phyloP scores from a whole-genome alignment of 2,329 filamentous ascomycete genomes.

The Byssoonygena ceratinophila region DNA sequence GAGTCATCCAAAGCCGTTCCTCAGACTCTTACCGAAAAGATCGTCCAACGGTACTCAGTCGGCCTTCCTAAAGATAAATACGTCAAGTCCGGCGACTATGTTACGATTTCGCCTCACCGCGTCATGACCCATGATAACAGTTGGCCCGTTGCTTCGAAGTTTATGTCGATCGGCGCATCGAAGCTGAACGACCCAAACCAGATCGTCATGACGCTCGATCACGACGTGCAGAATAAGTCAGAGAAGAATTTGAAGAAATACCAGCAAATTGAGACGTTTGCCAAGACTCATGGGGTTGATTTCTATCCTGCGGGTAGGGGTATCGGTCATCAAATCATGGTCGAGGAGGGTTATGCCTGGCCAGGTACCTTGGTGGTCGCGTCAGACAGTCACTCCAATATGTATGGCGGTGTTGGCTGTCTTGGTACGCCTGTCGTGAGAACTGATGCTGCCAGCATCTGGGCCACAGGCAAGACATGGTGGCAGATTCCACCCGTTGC shows the following conservation, averaged over 20 bases:
- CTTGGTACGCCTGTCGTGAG: slow-evolving; percentile 73
- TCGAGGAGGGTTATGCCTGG: slow-evolving; percentile 77
- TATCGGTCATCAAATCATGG: slow-evolving; percentile 69
- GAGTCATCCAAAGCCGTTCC: slow-evolving; percentile 33
- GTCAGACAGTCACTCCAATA: slow-evolving; percentile 59
- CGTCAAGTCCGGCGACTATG: slow-evolving; percentile 72
- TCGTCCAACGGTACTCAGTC: slow-evolving; percentile 72
- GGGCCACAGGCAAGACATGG: slow-evolving; percentile 74
- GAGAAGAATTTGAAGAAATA: slow-evolving; percentile 77
- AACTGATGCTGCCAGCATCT: slow-evolving; percentile 78
- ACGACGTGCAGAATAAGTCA: slow-evolving; percentile 76
- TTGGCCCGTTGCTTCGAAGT: slow-evolving; percentile 65
- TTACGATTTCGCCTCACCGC: slow-evolving; percentile 58
- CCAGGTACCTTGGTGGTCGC: slow-evolving; percentile 75
- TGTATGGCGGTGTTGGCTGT: slow-evolving; percentile 70
- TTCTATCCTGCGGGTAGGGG: slow-evolving; percentile 69
- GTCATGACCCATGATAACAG: slow-evolving; percentile 86
- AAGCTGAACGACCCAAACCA: slow-evolving; percentile 61
- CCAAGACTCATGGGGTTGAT: slow-evolving; percentile 60
- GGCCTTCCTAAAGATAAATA: slow-evolving; percentile 63
- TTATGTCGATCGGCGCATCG: slow-evolving; percentile 70
- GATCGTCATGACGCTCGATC: slow-evolving; percentile 74
- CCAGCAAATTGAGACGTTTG: slow-evolving; percentile 68
- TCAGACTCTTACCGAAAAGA: slow-evolving; percentile 86
- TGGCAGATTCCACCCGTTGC: slow-evolving; percentile 80